Conservation (phyloP, 331 rosid species). For the Rhamnella rubrinervis region DNA sequence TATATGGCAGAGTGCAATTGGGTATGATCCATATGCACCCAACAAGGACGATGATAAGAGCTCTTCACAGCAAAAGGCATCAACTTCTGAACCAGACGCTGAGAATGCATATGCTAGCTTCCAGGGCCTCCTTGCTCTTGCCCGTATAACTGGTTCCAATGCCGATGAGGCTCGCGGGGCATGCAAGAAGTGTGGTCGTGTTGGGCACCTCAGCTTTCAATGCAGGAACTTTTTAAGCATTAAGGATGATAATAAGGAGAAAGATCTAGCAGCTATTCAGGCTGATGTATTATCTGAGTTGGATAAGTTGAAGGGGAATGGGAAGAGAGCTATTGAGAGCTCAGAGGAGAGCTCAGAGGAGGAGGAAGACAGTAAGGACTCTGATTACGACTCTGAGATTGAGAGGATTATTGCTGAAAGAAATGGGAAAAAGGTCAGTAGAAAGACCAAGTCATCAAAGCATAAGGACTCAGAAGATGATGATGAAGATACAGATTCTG, state of each 20-base stretch:
- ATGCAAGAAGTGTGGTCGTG: slow-evolving; percentile 93
- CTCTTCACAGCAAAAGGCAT: slow-evolving; percentile 37
- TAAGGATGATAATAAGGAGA: slow-evolving; percentile 67
- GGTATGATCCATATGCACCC: slow-evolving; percentile 92
- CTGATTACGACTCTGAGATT: slow-evolving; percentile 71
- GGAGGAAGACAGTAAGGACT: slow-evolving; percentile 70
- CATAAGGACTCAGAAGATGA: slow-evolving; percentile 46
- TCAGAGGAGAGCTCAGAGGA: slow-evolving; percentile 68
- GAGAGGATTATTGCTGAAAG: slow-evolving; percentile 74
- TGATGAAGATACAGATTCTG: slow-evolving; percentile 50
- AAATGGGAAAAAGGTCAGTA: slow-evolving; percentile 49
- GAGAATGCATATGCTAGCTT: slow-evolving; percentile 96
- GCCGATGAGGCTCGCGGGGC: slow-evolving; percentile 80
- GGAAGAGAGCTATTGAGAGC: slow-evolving; percentile 45
- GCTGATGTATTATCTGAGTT: slow-evolving; percentile 54
- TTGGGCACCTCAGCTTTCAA: slow-evolving; percentile 89
- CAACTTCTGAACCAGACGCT: slow-evolving; percentile 61
- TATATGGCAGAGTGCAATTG: slow-evolving; percentile 97
- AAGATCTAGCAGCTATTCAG: slow-evolving; percentile 54
- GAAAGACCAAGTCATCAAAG: slow-evolving; percentile 41
- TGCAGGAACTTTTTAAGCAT: slow-evolving; percentile 83
- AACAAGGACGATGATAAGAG: slow-evolving; percentile 71
- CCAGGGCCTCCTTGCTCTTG: slow-evolving; percentile 95
- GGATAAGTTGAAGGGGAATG: slow-evolving; percentile 61
- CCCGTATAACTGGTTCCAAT: slow-evolving; percentile 72